Conservation (phyloP, 306 rosid genomes). For the Cucurbita ficifolia region DNA sequence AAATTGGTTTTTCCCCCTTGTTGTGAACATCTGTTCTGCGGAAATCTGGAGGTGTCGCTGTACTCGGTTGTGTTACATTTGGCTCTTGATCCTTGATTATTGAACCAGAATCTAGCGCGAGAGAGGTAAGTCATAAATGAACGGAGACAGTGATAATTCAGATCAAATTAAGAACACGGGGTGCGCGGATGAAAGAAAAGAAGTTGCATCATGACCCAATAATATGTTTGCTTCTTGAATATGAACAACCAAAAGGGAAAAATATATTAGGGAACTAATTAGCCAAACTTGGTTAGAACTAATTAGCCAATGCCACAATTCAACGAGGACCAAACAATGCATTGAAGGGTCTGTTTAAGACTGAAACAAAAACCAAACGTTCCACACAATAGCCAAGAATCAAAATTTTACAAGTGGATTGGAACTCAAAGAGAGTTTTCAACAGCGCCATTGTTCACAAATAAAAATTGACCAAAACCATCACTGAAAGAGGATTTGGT, state of each 20-base stretch:
- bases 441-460: not conserved
- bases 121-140: not conserved
- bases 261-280: not conserved
- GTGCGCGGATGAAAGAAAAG: not conserved
- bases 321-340: not conserved
- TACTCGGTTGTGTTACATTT: conserved; percentile 23
- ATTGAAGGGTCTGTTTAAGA: not conserved
- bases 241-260: not conserved
- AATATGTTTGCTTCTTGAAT: not conserved
- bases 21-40: conserved; percentile 17
- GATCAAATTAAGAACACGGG: not conserved
- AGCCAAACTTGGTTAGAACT: not conserved
- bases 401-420: not conserved
- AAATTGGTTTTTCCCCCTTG: conserved; percentile 24
- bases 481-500: not conserved
- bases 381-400: not conserved
- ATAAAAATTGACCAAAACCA: not conserved
- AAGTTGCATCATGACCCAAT: not conserved
- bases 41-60: conserved; percentile 9
- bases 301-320: not conserved
- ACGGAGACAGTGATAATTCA: not conserved
- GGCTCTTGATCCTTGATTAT: conserved; percentile 17
- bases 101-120: conserved; percentile 27
- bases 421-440: not conserved
- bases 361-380: not conserved